Evolutionary conservation across 345 rosid species (phyloP), one percentile per base, ranked within the genome.

Genomic region (Hibiscus mutabilis): DNA sequence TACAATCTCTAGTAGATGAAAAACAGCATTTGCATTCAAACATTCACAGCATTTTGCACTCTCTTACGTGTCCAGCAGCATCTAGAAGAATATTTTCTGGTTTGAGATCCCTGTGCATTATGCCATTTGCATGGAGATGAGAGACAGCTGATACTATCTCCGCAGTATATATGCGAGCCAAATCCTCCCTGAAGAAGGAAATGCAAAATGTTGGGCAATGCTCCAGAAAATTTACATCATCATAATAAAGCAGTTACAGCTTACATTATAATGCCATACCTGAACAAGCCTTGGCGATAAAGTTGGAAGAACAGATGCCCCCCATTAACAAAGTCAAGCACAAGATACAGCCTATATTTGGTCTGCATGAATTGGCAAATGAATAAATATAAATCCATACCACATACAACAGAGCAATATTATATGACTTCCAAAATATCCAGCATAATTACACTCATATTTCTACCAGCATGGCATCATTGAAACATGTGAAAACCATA

Each of bases 271-370:
- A 22, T 22, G 56, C 33, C 33, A 51, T 82, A 91, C 97, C 96
- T 88, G 88, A 94, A 95, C 71, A 92, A 96, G 65, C 99, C 99
- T 65, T 92, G 99, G 75, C 87, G 84, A 77, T 88, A 90, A 64
- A 95, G 97, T 88, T 95, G 99, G 81, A 95, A 95, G 80, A 95
- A 95, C 1, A 95, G 92, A 83, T 95, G 99, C 5, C 97, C 99
- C 13, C 99, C 99, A 58, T 95, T 95, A 58, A 95, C 85, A 83
- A 95, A 95, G 79, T 95, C 99, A 21, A 95, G 78, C 81, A 95
- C 93, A 21, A 92, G 97, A 74, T 90, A 95, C 5, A 95, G 77
- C 75, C 97, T 84, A 55, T 95, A 95, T 73, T 95, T 92, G 22
- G 97, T 92, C 99, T 95, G 97, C 84, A 75, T 18, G 51, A 69